Evolutionary conservation across 139 green algal species (phyloP).

Genomic region (Mesotaenium endlicherianum): DNA sequence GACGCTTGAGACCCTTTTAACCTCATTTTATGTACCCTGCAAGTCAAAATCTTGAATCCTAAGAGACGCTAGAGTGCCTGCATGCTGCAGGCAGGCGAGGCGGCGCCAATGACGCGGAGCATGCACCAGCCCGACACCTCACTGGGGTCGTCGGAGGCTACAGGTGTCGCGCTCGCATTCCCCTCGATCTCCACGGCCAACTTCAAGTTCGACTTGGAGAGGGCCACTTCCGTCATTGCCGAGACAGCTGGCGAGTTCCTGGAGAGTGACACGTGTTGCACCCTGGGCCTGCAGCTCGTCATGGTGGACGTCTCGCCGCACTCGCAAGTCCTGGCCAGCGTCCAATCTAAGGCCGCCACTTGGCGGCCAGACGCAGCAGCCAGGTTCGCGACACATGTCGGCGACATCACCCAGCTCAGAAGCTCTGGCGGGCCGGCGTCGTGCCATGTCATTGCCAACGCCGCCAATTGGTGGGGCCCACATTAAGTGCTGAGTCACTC

Average conservation of each 20-base stretch:
- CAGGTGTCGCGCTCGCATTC: constrained; percentile 18
- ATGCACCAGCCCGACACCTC: too few species aligned
- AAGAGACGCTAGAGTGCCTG: not conserved
- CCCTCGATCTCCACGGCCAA: constrained; percentile 37
- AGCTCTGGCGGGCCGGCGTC: not conserved
- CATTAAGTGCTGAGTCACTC: too few species aligned
- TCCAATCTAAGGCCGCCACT: not conserved
- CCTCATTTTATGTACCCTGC: too few species aligned
- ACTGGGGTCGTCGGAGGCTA: too few species aligned
- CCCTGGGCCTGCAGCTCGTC: constrained; percentile 5
- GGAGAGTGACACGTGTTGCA: not conserved
- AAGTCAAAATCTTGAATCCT: too few species aligned
- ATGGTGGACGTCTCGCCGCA: constrained; percentile 26
- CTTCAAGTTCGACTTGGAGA: constrained; percentile 43
- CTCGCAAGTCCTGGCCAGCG: constrained; percentile 8
- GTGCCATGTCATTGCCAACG: constrained; percentile 46
- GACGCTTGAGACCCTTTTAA: too few species aligned
- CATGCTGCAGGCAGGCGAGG: not conserved
- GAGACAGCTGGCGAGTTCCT: constrained; percentile 27
- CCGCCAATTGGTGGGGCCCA: constrained; percentile 30
- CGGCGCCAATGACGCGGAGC: too few species aligned
- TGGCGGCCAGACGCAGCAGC: not conserved
- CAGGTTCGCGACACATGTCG: constrained; percentile 18
- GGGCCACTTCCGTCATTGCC: constrained; percentile 25
- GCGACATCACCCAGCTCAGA: constrained; percentile 44